A percentile compares a stretch with the other conserved stretches of the same genome.
phyloP scores from a whole-genome alignment of 1,139 yeast species.

The Zygoascus sp. region DNA sequence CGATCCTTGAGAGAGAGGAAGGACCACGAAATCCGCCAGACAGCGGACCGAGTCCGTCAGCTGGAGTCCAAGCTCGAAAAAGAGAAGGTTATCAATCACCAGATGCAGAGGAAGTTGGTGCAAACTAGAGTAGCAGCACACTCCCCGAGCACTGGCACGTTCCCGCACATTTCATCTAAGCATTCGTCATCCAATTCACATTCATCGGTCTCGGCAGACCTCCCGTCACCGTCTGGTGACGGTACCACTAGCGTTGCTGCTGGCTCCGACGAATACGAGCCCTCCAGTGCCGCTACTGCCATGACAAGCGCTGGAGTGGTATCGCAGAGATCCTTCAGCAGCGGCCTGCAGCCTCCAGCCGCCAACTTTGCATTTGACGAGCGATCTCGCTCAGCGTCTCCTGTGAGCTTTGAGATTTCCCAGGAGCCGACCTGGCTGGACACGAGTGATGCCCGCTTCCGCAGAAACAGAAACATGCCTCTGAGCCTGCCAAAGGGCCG shows the following conservation, averaged over 20 bases:
- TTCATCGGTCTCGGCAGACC: slow-evolving; percentile 3
- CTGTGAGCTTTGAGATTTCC: slow-evolving; percentile 27
- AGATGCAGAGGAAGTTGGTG: slow-evolving; percentile 29
- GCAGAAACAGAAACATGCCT: slow-evolving; percentile 13
- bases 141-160: slow-evolving; percentile 8
- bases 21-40: slow-evolving; percentile 35
- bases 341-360: slow-evolving; percentile 5
- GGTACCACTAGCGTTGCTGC: no score
- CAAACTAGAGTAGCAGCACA: slow-evolving; percentile 22
- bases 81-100: slow-evolving; percentile 26
- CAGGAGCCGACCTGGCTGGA: slow-evolving; percentile 32
- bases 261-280: neutral
- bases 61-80: slow-evolving; percentile 31
- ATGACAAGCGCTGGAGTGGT: neutral
- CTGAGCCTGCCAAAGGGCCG: slow-evolving; percentile 23
- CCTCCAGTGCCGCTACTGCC: neutral
- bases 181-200: slow-evolving; percentile 6
- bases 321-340: neutral
- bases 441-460: slow-evolving; percentile 20
- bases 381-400: slow-evolving; percentile 22
- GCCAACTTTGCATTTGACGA: slow-evolving; percentile 9
- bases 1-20: slow-evolving; percentile 37
- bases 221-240: slow-evolving; percentile 6
- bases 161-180: slow-evolving; percentile 12
- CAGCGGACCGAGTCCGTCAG: slow-evolving; percentile 31